Conservation (phyloP, 2,329 filamentous ascomycete species). For the Scedosporium apiospermum region DNA sequence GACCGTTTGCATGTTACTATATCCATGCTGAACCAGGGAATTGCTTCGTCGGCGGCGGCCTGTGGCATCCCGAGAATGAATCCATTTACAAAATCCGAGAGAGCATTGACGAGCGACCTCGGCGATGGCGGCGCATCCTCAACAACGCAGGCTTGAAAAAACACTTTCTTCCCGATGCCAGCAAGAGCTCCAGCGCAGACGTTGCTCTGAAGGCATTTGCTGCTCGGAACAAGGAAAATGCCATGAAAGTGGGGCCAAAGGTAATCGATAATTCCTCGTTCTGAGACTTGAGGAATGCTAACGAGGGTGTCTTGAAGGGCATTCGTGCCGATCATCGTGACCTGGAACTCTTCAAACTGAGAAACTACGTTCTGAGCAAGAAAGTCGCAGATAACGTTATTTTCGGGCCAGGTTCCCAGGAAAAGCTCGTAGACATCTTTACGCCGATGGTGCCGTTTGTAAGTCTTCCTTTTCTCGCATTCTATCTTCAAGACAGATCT, state of each 20-base stretch:
- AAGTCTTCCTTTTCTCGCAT: conserved; percentile 31
- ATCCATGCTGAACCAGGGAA: conserved; percentile 66
- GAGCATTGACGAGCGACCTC: conserved; percentile 65
- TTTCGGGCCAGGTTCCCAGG: conserved; percentile 50
- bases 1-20: conserved; percentile 82
- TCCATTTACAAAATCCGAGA: conserved; percentile 59
- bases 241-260: conserved; percentile 80
- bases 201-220: conserved; percentile 62
- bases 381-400: conserved; percentile 59
- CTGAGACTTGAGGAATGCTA: not conserved
- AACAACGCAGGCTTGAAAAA: conserved; percentile 49
- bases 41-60: conserved; percentile 69
- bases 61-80: conserved; percentile 67
- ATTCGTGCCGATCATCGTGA: conserved; percentile 56
- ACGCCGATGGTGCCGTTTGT: conserved; percentile 69
- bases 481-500: conserved; percentile 9
- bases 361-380: conserved; percentile 65
- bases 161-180: conserved; percentile 47
- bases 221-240: conserved; percentile 58
- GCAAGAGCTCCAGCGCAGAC: conserved; percentile 24
- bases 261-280: conserved; percentile 33
- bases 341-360: conserved; percentile 70
- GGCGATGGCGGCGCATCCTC: conserved; percentile 59
- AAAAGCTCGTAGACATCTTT: conserved; percentile 55
- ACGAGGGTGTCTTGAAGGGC: not conserved